Conservation (phyloP, 2,329 filamentous ascomycete genomes). For the Dendrostoma leiphaemia region DNA sequence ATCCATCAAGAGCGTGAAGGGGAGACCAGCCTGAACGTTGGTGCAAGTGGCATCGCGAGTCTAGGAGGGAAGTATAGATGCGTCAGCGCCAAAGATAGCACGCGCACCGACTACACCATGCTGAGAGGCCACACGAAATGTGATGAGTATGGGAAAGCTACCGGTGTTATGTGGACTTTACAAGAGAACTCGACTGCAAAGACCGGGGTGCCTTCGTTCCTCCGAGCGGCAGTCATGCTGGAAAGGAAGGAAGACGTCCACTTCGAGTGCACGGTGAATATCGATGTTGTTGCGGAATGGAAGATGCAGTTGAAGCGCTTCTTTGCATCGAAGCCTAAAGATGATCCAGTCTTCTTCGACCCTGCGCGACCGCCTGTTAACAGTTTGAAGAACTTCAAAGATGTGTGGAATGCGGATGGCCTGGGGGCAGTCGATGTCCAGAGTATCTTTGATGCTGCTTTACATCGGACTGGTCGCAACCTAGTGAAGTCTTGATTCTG, state of each 20-base stretch:
- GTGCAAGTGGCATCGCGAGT: too few species aligned
- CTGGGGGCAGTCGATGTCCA: slow-evolving; percentile 18
- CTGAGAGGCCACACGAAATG: too few species aligned
- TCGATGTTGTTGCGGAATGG: slow-evolving; percentile 27
- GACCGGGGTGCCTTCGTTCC: slow-evolving; percentile 22
- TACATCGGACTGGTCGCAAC: too few species aligned
- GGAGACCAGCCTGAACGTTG: too few species aligned
- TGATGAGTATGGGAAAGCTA: slow-evolving; percentile 19
- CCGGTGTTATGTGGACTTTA: slow-evolving; percentile 25
- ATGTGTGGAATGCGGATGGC: slow-evolving; percentile 18
- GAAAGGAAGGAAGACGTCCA: slow-evolving; percentile 24
- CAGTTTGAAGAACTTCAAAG: slow-evolving; percentile 10
- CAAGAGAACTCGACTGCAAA: slow-evolving; percentile 24
- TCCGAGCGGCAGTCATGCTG: slow-evolving; percentile 25
- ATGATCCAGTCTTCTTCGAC: slow-evolving; percentile 22
- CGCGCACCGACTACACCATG: too few species aligned
- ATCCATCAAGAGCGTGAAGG: too few species aligned
- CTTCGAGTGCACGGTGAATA: slow-evolving; percentile 28
- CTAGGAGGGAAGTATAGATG: too few species aligned
- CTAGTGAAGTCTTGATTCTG: too few species aligned
- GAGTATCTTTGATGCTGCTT: neutral
- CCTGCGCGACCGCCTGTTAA: slow-evolving; percentile 20
- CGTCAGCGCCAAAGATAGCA: too few species aligned
- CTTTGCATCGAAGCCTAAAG: slow-evolving; percentile 22
- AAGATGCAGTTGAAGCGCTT: slow-evolving; percentile 17